phyloP scores from a whole-genome alignment of 2,329 filamentous ascomycete genomes.

The Colletotrichum neosansevieriae region DNA sequence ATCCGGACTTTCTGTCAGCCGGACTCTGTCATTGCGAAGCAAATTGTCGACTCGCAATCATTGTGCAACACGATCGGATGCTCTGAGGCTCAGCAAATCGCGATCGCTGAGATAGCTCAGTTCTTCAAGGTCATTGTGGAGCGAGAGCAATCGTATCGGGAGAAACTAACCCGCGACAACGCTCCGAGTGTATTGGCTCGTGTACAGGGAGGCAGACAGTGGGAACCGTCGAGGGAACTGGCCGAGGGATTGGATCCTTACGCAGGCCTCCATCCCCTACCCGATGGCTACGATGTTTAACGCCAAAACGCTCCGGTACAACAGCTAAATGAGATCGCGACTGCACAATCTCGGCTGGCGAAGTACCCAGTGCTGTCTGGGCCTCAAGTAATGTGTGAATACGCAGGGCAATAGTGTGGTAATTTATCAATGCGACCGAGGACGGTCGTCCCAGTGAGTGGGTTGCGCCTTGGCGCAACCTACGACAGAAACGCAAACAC shows the following conservation, averaged over 20 bases:
- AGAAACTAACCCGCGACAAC: slow-evolving; percentile 43
- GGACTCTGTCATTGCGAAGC: slow-evolving; percentile 69
- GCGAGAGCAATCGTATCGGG: slow-evolving; percentile 53
- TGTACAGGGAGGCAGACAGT: slow-evolving; percentile 27
- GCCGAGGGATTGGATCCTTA: slow-evolving; percentile 6
- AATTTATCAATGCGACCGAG: too few relatives aligned
- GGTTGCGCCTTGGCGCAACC: too few relatives aligned
- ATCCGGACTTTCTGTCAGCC: slow-evolving; percentile 70
- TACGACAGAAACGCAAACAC: too few relatives aligned
- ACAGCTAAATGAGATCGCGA: background rate
- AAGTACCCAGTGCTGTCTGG: too few relatives aligned
- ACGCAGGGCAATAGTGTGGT: too few relatives aligned
- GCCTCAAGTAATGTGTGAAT: too few relatives aligned
- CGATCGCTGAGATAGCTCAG: slow-evolving; percentile 62
- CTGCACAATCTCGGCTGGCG: too few relatives aligned
- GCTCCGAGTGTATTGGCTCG: slow-evolving; percentile 14
- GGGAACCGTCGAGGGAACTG: slow-evolving; percentile 23
- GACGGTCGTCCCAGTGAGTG: too few relatives aligned
- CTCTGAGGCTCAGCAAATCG: slow-evolving; percentile 56
- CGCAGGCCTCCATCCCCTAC: slow-evolving; percentile 21
- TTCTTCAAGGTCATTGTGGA: slow-evolving; percentile 68
- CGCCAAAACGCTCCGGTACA: slow-evolving; percentile 21
- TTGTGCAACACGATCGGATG: slow-evolving; percentile 63
- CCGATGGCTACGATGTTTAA: slow-evolving; percentile 32
- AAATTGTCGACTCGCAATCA: slow-evolving; percentile 65